phyloP scores from a whole-genome alignment of 192 early-diverging fungal genomes.

The Phlyctochytrium planicorne region DNA sequence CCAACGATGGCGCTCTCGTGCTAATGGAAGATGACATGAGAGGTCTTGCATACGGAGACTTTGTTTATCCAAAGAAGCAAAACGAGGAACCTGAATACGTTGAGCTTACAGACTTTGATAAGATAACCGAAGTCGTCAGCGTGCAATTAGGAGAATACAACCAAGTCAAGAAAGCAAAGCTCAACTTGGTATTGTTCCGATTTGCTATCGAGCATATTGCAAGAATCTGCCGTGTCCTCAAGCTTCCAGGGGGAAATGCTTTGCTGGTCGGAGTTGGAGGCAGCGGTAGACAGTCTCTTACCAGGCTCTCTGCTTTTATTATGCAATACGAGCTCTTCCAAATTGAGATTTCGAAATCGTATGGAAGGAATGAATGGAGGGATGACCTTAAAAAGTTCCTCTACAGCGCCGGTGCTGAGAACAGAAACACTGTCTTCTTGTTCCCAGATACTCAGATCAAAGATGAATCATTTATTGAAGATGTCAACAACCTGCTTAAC shows the following conservation, averaged over 20 bases:
- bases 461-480: slow-evolving; percentile 65
- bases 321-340: slow-evolving; percentile 59
- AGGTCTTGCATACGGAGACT: slow-evolving; percentile 55
- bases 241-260: slow-evolving; percentile 61
- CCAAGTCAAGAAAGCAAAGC: slow-evolving; percentile 60
- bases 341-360: slow-evolving; percentile 63
- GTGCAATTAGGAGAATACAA: slow-evolving; percentile 55
- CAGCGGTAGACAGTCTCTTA: slow-evolving; percentile 57
- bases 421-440: slow-evolving; percentile 58
- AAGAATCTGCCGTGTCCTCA: slow-evolving; percentile 56
- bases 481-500: slow-evolving; percentile 56
- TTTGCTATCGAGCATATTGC: slow-evolving; percentile 67
- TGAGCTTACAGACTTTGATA: slow-evolving; percentile 52
- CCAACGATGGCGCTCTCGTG: slow-evolving; percentile 36
- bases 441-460: slow-evolving; percentile 66
- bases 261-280: slow-evolving; percentile 64
- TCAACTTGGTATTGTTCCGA: slow-evolving; percentile 59
- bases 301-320: slow-evolving; percentile 55
- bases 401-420: slow-evolving; percentile 51
- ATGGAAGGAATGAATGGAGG: slow-evolving; percentile 54
- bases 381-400: slow-evolving; percentile 64
- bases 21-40: slow-evolving; percentile 64
- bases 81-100: slow-evolving; percentile 48
- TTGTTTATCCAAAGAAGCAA: slow-evolving; percentile 34
- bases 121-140: slow-evolving; percentile 48